Conservation (phyloP, 1,139 yeast species). For the Blastobotrys apis region DNA sequence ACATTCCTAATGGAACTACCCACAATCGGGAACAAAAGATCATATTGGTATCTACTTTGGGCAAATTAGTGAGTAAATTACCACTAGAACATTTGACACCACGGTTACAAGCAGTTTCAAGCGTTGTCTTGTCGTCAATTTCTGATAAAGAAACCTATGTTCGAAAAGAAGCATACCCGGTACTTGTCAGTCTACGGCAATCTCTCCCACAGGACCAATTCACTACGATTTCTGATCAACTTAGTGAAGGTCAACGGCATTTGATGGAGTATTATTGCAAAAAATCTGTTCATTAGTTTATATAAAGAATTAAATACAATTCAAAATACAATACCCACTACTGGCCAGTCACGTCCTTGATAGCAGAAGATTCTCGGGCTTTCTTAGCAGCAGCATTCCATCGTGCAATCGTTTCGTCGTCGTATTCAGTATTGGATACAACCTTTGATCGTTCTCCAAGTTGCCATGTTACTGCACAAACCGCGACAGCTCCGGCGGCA, state of each 20-base stretch:
- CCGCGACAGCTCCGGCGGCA: constrained; percentile 33
- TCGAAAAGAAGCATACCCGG: constrained; percentile 32
- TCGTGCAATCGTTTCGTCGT: constrained; percentile 36
- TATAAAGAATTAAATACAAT: neutral
- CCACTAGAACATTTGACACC: constrained; percentile 10
- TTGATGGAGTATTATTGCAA: constrained; percentile 27
- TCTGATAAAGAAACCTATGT: constrained; percentile 26
- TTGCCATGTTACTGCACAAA: constrained; percentile 29
- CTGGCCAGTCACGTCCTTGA: constrained; percentile 16
- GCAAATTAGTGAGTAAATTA: constrained; percentile 17
- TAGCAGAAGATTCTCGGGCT: constrained; percentile 33
- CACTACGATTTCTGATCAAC: constrained; percentile 18
- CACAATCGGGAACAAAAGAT: constrained; percentile 16
- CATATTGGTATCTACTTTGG: constrained; percentile 16
- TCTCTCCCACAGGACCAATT: constrained; percentile 16
- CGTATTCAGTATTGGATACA: constrained; percentile 30
- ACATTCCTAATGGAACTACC: neutral
- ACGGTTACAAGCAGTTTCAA: constrained; percentile 13
- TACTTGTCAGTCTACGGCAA: constrained; percentile 23
- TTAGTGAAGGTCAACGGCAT: constrained; percentile 31
- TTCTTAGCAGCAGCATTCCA: constrained; percentile 40
- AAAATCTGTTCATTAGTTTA: neutral
- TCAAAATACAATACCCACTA: neutral
- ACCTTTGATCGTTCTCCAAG: constrained; percentile 32
- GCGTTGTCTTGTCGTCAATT: constrained; percentile 20